Percentiles rank a stretch among this genome's conserved stretches.
phyloP scores from a whole-genome alignment of 495 filamentous ascomycete species.

The Penicillium arizonense region DNA sequence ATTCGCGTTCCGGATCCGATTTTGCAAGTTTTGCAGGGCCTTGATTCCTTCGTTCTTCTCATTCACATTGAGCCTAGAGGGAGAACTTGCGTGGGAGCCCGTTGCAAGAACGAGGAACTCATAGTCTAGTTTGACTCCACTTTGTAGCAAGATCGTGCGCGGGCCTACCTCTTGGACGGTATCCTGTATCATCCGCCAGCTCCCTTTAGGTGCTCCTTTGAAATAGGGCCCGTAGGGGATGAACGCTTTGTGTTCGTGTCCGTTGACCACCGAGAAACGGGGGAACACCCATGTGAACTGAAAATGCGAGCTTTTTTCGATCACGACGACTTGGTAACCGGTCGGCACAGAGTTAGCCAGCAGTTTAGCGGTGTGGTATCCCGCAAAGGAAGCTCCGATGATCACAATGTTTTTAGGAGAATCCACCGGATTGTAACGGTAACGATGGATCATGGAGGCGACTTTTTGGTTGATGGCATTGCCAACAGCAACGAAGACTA shows the following conservation, averaged over 20 bases:
- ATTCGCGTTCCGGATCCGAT: conserved; percentile 16
- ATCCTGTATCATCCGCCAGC: conserved; percentile 41
- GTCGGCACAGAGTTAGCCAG: conserved; percentile 48
- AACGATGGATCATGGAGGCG: background rate
- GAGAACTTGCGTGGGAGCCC: conserved; percentile 13
- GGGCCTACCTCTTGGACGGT: background rate
- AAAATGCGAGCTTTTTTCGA: conserved; percentile 60
- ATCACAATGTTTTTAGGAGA: conserved; percentile 46
- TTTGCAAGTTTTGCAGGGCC: conserved; percentile 17
- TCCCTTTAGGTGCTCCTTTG: conserved; percentile 24
- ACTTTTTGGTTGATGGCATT: background rate
- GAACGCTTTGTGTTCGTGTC: conserved; percentile 46
- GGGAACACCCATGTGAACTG: conserved; percentile 56
- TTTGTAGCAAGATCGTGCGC: conserved; percentile 13
- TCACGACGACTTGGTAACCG: conserved; percentile 48
- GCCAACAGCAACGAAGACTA: background rate
- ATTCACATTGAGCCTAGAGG: conserved; percentile 9
- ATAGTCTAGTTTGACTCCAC: conserved; percentile 22
- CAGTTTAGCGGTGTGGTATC: conserved; percentile 41
- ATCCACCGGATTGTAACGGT: background rate
- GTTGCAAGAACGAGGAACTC: conserved; percentile 39
- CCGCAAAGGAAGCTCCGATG: conserved; percentile 56
- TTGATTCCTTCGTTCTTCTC: conserved; percentile 16
- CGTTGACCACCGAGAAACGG: conserved; percentile 34
- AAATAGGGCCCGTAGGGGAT: conserved; percentile 37